Base-by-base conservation (phyloP, 1,139 yeast species). In the Yamadazyma taylorii region DNA sequence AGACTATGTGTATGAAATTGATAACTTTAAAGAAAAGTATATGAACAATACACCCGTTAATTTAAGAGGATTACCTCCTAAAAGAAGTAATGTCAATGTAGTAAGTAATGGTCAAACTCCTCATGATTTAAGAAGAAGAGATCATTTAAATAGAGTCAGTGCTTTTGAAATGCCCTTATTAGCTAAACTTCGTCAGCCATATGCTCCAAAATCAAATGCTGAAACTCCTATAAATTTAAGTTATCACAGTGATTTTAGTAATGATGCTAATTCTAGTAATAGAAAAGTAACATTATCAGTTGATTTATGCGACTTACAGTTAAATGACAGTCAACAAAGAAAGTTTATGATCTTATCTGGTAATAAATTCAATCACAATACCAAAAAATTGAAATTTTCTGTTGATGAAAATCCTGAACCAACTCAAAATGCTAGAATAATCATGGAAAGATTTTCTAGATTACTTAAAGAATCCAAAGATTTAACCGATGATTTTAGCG, bases 111-210 rank as follows among this genome's bases (percentile, higher is more conserved):
- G 76, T 30, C 51, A 53, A 17, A 60, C 63, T 10, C 66, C 70
- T 3, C 74, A 69, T 43, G 60, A 64, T 37, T 50, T 49, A 33
- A 60, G 75, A 48, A 61, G 64, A 46, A 52, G 53, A 26, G 73
- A 69, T 23, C 65, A 71, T 39, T 79, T 84, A 54, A 83, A 82
- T 53, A 75, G 97, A 52, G 70, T 87, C 27, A 85, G 94, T 23
- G 97, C 97, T 0, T 92, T 83, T 63, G 97, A 90, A 60, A 75
- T 90, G 71, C 98, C 98, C 3, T 76, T 82, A 41, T 72, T 92
- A 46, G 80, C 83, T 32, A 79, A 87, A 59, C 84, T 74, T 58
- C 82, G 92, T 50, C 81, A 81, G 61, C 73, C 68, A 42, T 85
- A 80, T 61, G 58, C 52, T 27, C 84, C 83, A 17, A 62, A 41